Conservation (phyloP, 352 stramenopile genomes). For the Globisporangium splendens region DNA sequence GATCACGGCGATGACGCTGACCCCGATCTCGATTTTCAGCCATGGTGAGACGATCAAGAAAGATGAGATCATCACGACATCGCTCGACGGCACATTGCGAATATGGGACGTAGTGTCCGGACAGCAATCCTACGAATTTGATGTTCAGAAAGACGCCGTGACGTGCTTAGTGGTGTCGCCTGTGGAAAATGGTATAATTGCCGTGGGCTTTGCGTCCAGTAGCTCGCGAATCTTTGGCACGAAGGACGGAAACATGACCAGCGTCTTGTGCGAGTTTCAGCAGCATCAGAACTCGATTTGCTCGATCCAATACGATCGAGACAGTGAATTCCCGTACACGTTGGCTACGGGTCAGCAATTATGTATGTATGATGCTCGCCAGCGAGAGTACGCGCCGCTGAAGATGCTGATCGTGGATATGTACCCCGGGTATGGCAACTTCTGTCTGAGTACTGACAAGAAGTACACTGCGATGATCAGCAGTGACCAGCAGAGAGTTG, state of each 20-base stretch:
- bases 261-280: constrained; percentile 70
- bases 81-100: constrained; percentile 73
- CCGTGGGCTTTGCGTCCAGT: constrained; percentile 78
- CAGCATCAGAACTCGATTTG: constrained; percentile 79
- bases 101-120: constrained; percentile 73
- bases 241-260: constrained; percentile 11
- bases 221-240: constrained; percentile 86
- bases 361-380: constrained; percentile 52
- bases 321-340: constrained; percentile 46
- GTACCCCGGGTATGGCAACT: constrained; percentile 20
- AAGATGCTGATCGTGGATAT: constrained; percentile 73
- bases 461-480: constrained; percentile 37
- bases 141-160: constrained; percentile 60
- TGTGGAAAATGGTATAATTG: constrained; percentile 34
- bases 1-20: constrained; percentile 38
- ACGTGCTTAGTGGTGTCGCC: constrained; percentile 56
- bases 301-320: constrained; percentile 45
- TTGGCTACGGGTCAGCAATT: constrained; percentile 52
- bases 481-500: constrained; percentile 21
- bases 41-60: constrained; percentile 1
- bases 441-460: constrained; percentile 35
- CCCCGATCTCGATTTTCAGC: constrained; percentile 2
- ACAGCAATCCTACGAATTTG: constrained; percentile 83
- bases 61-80: constrained; percentile 59
- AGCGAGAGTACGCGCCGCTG: constrained; percentile 46